phyloP scores from a whole-genome alignment of 164 flowering plant genomes.

The Liriodendron chinense region DNA sequence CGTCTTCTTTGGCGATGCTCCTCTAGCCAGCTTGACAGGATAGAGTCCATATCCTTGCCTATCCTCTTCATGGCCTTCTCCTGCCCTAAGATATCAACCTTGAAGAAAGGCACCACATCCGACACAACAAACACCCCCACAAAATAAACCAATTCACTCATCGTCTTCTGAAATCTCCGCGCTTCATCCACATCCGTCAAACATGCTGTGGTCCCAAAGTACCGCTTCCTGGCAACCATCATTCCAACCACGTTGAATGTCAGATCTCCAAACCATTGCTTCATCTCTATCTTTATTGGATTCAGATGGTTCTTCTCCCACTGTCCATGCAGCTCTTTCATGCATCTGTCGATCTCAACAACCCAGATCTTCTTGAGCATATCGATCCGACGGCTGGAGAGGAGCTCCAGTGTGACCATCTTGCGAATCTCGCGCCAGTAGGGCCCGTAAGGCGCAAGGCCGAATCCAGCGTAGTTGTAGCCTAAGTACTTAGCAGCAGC shows the following conservation, averaged over 20 bases:
- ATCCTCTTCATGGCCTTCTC: slow-evolving; percentile 8
- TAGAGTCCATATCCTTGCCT: slow-evolving; percentile 5
- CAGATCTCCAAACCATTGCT: slow-evolving; percentile 2
- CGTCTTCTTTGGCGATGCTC: slow-evolving; percentile 5
- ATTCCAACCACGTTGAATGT: background rate
- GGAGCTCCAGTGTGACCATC: background rate
- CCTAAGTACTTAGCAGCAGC: slow-evolving; percentile 6
- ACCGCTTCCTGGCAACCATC: slow-evolving; percentile 9
- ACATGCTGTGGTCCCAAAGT: background rate
- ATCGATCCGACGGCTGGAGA: background rate
- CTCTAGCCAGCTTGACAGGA: slow-evolving; percentile 2
- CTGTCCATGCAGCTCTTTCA: background rate
- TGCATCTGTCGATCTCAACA: background rate
- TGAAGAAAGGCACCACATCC: slow-evolving; percentile 6
- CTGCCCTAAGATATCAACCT: background rate
- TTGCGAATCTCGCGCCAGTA: slow-evolving; percentile 14
- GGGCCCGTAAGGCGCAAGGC: slow-evolving; percentile 12
- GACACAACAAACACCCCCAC: background rate
- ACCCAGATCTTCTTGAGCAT: background rate
- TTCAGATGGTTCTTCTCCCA: background rate
- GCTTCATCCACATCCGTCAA: background rate
- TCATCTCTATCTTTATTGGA: background rate
- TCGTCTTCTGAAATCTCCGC: background rate
- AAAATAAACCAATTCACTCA: background rate
- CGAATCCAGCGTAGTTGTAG: slow-evolving; percentile 8